phyloP scores from a whole-genome alignment of 2,329 filamentous ascomycete genomes.

The Sporothrix inflata region DNA sequence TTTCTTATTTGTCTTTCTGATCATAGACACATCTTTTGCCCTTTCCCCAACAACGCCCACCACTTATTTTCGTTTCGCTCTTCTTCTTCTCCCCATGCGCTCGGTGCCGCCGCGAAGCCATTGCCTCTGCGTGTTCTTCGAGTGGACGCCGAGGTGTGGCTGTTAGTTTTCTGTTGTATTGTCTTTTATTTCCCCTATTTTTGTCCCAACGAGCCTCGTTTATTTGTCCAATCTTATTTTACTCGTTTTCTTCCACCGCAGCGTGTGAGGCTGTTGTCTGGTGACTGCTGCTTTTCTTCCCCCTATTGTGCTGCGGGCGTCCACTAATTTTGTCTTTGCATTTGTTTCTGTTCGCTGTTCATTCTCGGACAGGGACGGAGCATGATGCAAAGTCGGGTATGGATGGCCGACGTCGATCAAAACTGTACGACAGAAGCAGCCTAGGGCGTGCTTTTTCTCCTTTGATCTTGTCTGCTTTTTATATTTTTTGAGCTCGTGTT shows the following conservation, averaged over 20 bases:
- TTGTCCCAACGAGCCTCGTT: not conserved
- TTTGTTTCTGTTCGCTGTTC: not conserved
- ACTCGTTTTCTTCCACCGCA: not conserved
- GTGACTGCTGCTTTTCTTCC: not conserved
- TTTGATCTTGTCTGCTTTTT: not conserved
- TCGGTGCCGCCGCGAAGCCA: not conserved
- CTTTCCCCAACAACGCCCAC: conserved; percentile 4
- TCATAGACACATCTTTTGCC: conserved; percentile 28
- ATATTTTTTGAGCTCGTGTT: not conserved
- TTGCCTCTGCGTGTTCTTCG: not conserved
- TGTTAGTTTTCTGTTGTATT: conserved; percentile 6
- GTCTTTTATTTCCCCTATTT: conserved; percentile 4
- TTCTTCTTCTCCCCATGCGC: not conserved
- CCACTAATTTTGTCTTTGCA: not conserved
- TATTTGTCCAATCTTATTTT: conserved; percentile 2
- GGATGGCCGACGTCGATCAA: not conserved
- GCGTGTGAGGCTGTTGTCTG: conserved; percentile 2
- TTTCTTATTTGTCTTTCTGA: conserved; percentile 33
- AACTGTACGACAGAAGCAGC: not conserved
- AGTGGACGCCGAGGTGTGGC: not conserved
- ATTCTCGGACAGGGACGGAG: too few species aligned
- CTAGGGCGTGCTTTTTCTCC: not conserved
- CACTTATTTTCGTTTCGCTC: not conserved
- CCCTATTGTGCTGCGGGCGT: not conserved
- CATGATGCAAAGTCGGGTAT: not conserved